phyloP scores from a whole-genome alignment of 1,284 basidiomycete species.

The Malassezia nana region DNA sequence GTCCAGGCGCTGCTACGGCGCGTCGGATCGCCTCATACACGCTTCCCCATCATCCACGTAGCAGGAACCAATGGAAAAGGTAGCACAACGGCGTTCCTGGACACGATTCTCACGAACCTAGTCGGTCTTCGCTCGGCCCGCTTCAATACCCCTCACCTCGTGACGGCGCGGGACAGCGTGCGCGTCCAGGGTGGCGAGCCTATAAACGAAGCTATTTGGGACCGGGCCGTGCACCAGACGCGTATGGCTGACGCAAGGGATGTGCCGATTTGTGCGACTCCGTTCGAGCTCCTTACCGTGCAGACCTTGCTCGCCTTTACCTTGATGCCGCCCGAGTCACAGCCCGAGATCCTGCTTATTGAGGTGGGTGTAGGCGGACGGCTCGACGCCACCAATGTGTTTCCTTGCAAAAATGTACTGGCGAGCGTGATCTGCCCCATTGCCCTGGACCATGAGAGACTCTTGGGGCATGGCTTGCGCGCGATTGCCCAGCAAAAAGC shows the following conservation, averaged over 20 bases:
- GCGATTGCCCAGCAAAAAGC: conserved; percentile 76
- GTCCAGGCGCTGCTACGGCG: conserved; percentile 57
- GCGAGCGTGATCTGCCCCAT: conserved; percentile 74
- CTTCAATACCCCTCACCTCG: conserved; percentile 87
- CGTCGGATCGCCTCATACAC: conserved; percentile 57
- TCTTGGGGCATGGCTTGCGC: conserved; percentile 67
- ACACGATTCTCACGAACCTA: conserved; percentile 60
- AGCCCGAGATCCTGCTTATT: conserved; percentile 70
- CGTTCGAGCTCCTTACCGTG: conserved; percentile 52
- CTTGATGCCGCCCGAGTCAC: conserved; percentile 37
- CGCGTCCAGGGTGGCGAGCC: conserved; percentile 57
- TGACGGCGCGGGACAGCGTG: conserved; percentile 69
- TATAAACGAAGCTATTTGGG: conserved; percentile 56
- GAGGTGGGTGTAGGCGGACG: conserved; percentile 93
- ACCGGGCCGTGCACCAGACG: conserved; percentile 53
- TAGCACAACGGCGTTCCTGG: conserved; percentile 71
- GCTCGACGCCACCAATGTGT: conserved; percentile 82
- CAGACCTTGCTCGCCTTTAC: conserved; percentile 42
- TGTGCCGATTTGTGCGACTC: conserved; percentile 24
- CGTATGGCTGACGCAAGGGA: conserved; percentile 51
- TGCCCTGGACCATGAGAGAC: conserved; percentile 82
- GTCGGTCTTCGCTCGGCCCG: conserved; percentile 60
- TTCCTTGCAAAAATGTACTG: conserved; percentile 59
- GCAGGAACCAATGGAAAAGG: conserved; percentile 98
- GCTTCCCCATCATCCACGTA: conserved; percentile 77